A percentile compares a stretch with the other conserved stretches of the same genome.
Conservation (phyloP, 495 filamentous ascomycete species). For the Talaromyces ruber region DNA sequence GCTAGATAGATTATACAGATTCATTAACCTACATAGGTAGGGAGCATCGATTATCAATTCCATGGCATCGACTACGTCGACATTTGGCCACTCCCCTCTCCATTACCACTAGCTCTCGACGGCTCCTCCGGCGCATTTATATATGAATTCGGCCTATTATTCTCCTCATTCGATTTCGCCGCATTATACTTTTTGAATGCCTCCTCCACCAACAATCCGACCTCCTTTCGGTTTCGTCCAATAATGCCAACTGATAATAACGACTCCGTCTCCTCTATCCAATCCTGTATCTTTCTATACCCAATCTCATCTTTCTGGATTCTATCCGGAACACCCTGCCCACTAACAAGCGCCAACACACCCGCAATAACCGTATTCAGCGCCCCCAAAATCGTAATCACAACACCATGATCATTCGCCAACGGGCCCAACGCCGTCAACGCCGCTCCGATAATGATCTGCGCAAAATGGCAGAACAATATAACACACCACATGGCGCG, state of each 20-base stretch:
- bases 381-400: conserved; percentile 37
- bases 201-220: conserved; percentile 4
- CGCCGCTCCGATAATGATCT: conserved; percentile 37
- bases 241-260: conserved; percentile 3
- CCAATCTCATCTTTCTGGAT: conserved; percentile 36
- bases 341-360: conserved; percentile 39
- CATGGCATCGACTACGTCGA: not conserved
- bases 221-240: conserved; percentile 1
- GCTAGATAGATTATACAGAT: not conserved
- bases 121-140: conserved; percentile 3
- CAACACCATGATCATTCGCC: conserved; percentile 22
- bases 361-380: conserved; percentile 41
- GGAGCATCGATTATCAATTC: not conserved
- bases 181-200: conserved; percentile 7
- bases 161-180: conserved; percentile 5
- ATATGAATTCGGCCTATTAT: conserved; percentile 3
- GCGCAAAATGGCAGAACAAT: conserved; percentile 15
- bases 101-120: not conserved
- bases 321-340: conserved; percentile 41
- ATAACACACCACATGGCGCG: not conserved
- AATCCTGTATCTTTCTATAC: conserved; percentile 35
- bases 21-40: not conserved
- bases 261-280: conserved; percentile 25
- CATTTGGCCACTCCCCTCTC: not conserved
- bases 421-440: conserved; percentile 36